phyloP scores from a whole-genome alignment of 257 asterid species.

The Solanum chmielewskii region DNA sequence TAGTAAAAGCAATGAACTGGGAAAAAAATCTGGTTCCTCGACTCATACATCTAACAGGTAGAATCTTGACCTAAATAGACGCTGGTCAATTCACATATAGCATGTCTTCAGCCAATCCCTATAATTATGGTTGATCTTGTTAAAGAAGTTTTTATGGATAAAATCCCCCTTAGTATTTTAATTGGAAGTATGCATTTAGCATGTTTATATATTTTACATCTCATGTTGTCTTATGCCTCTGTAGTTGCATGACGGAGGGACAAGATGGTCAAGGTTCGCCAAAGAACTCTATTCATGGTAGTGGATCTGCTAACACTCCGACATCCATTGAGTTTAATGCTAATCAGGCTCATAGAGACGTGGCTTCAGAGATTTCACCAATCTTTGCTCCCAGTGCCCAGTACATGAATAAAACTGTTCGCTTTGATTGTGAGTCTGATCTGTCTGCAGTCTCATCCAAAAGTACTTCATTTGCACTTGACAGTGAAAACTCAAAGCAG shows the following conservation, averaged over 20 bases:
- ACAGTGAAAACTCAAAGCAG: constrained; percentile 20
- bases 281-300: constrained; percentile 16
- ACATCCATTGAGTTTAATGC: neutral
- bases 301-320: neutral
- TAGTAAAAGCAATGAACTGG: constrained; percentile 29
- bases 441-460: constrained; percentile 22
- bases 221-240: neutral
- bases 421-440: constrained; percentile 27
- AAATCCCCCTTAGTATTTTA: neutral
- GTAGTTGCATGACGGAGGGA: constrained; percentile 49
- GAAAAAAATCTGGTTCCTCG: constrained; percentile 23
- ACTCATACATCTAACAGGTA: constrained; percentile 66
- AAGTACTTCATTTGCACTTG: constrained; percentile 36
- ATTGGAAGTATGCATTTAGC: neutral
- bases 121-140: neutral
- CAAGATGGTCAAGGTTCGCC: constrained; percentile 16
- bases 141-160: neutral
- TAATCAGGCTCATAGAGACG: constrained; percentile 1
- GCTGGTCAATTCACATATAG: neutral
- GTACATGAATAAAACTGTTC: constrained; percentile 30
- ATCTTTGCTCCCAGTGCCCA: constrained; percentile 19
- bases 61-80: neutral
- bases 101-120: neutral
- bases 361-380: constrained; percentile 25
- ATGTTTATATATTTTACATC: neutral